Evolutionary conservation across 176 grass and related monocot genomes (phyloP).

Genomic region (maize (Zea mays)): Zm-B73-REFERENCE-NAM-5.0 NC_050096.1:229763001-229763500

Average conservation of each 20-base stretch:
- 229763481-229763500: slow-evolving; percentile 37
- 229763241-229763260: not conserved
- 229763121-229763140: too few relatives aligned
- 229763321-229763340: slow-evolving; percentile 28
- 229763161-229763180: not conserved
- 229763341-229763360: not conserved
- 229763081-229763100: too few relatives aligned
- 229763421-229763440: not conserved
- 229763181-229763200: not conserved
- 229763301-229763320: slow-evolving; percentile 22
- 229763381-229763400: not conserved
- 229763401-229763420: not conserved
- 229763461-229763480: not conserved
- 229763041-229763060: too few relatives aligned
- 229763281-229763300: slow-evolving; percentile 33
- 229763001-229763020: too few relatives aligned
- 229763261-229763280: slow-evolving; percentile 25
- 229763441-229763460: not conserved
- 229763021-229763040: too few relatives aligned
- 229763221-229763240: not conserved
- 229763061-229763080: too few relatives aligned
- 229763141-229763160: too few relatives aligned
- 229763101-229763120: too few relatives aligned
- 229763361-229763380: not conserved
- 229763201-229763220: not conserved